A percentile compares a stretch with the other conserved stretches of the same genome.
These are phyloP conservation scores for Cyclotella sp. DNA, from an alignment of 108 stramenopile genomes.

Conservation along the genomic window DNA sequence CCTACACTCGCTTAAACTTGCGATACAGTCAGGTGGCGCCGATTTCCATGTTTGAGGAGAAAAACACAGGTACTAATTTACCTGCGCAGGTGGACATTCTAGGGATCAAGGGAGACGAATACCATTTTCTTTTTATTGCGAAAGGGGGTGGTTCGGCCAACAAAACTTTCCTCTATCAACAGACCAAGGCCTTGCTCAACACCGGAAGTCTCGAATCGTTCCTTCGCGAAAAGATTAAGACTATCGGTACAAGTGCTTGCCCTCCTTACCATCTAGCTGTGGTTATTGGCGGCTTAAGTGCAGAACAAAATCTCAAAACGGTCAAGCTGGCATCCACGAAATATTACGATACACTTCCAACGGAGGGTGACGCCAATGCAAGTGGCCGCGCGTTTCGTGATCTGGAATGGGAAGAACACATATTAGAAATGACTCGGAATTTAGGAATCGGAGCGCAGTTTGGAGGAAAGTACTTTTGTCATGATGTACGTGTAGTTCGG, in stretches of 20 bases:
- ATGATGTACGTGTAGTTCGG: constrained; percentile 94
- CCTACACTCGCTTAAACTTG: constrained; percentile 91
- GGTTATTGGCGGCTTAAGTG: constrained; percentile 94
- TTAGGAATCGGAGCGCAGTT: constrained; percentile 97
- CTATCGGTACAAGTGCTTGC: constrained; percentile 95
- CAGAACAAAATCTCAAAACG: constrained; percentile 94
- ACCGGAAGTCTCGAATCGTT: constrained; percentile 87
- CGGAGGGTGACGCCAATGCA: constrained; percentile 75
- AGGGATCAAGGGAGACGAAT: constrained; percentile 85
- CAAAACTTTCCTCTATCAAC: constrained; percentile 97
- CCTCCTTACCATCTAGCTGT: constrained; percentile 97
- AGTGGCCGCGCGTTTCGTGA: constrained; percentile 95
- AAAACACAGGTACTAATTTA: constrained; percentile 93
- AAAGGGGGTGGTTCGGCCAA: constrained; percentile 98
- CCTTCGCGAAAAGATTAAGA: constrained; percentile 92
- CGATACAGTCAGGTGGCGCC: constrained; percentile 96
- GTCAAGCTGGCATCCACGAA: constrained; percentile 95
- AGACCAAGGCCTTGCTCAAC: constrained; percentile 95
- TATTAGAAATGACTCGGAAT: constrained; percentile 89
- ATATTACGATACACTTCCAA: constrained; percentile 93
- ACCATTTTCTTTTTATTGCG: constrained; percentile 95
- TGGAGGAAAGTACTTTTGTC: constrained; percentile 98
- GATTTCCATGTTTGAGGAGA: constrained; percentile 92
- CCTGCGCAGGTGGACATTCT: constrained; percentile 95
- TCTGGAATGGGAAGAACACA: constrained; percentile 87